Base-by-base conservation (phyloP, 1,139 yeast genomes). In the Debaryomyces singareniensis region DNA sequence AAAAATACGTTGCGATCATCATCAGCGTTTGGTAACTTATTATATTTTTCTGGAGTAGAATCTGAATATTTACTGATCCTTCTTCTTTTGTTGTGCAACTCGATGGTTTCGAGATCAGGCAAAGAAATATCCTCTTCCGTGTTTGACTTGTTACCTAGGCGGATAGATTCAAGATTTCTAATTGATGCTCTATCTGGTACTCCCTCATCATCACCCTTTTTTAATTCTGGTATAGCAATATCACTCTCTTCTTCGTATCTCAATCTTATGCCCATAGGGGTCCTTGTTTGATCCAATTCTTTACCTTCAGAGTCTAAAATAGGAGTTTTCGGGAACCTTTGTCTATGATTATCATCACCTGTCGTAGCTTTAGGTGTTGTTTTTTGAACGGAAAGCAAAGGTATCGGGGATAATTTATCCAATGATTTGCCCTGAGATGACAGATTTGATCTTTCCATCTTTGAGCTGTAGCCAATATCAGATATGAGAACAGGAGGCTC, bases 251-350 rank as follows among this genome's bases (percentile, higher is more conserved):
- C 55, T 1, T 38, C 48, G 29, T 40, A 47, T 21, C 48, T 41
- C 21, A 44, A 32, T 25, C 53, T 37, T 4, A 53, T 44, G 11
- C 55, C 60, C 13, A 44, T 29, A 4, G 62, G 61, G 2, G 63
- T 56, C 29, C 49, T 47, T 36, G 42, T 39, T 23, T 49, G 40
- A 33, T 44, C 43, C 25, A 30, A 26, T 14, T 31, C 38, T n/a
- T 18, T 20, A 6, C 34, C 38, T 7, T 44, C 43, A 28, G 29
- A 26, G 20, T 29, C 38, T 31, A 62, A 65, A 32, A 62, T 62
- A 3, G 76, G 75, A 0, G 78, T 68, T 29, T 65, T 53, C 1
- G 78, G 78, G 36, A 71, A 71, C 34, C 75, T 45, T 34, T 67
- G 74, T 5, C 53, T 52, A 26, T 49, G 57, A 29, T 40, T 54